A percentile compares a stretch with the other conserved stretches of the same genome.
phyloP scores from a whole-genome alignment of 257 asterid genomes.

The Jacaranda mimosifolia region DNA sequence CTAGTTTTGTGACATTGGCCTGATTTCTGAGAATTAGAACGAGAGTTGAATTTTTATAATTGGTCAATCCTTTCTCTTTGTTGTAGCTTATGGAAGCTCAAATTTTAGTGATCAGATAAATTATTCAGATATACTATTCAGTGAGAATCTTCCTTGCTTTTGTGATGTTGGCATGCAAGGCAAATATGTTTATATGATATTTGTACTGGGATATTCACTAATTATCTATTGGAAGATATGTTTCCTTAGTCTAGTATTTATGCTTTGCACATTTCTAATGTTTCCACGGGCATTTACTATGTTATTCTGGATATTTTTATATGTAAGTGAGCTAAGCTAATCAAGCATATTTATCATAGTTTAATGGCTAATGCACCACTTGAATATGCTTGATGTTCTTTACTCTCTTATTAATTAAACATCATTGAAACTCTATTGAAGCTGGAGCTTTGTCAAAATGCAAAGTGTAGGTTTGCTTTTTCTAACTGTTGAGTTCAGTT shows the following conservation, averaged over 20 bases:
- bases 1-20: slow-evolving; percentile 24
- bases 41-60: slow-evolving; percentile 6
- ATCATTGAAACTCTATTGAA: background rate
- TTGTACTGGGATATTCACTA: slow-evolving; percentile 31
- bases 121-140: slow-evolving; percentile 15
- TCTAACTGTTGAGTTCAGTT: slow-evolving; percentile 17
- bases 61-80: background rate
- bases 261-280: no score
- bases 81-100: slow-evolving; percentile 4
- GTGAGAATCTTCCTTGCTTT: slow-evolving; percentile 17
- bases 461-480: slow-evolving; percentile 2
- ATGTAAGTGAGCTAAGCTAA: no score
- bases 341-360: no score
- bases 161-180: background rate
- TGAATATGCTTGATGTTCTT: no score
- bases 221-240: background rate
- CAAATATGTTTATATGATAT: background rate
- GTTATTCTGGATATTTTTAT: no score
- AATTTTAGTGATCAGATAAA: slow-evolving; percentile 23
- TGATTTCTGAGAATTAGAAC: background rate
- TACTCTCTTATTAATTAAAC: no score
- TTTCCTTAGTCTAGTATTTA: no score
- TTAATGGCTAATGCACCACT: no score
- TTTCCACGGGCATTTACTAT: no score
- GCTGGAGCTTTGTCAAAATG: background rate